phyloP scores from a whole-genome alignment of 1,284 basidiomycete genomes.

The Fomitopsis betulina region DNA sequence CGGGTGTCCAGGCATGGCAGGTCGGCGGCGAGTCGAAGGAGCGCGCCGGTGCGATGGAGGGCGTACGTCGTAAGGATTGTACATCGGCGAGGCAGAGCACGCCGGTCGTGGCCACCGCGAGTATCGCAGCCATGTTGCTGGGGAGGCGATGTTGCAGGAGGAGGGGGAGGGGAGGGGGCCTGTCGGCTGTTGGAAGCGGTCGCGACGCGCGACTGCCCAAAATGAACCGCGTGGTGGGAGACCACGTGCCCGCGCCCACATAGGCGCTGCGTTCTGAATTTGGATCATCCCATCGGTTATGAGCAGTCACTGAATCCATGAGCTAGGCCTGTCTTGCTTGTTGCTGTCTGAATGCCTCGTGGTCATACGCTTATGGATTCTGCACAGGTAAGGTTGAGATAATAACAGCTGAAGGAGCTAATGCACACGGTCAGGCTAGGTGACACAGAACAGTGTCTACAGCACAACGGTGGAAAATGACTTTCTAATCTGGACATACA shows the following conservation, averaged over 20 bases:
- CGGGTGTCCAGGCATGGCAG: slow-evolving; percentile 48
- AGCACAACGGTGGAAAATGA: too few species aligned
- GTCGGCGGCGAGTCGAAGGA: slow-evolving; percentile 36
- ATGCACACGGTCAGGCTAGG: too few species aligned
- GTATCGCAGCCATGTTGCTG: slow-evolving; percentile 12
- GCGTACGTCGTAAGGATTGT: slow-evolving; percentile 37
- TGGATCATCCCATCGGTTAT: too few species aligned
- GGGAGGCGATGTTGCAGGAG: not conserved
- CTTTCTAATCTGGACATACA: too few species aligned
- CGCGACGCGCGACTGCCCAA: not conserved
- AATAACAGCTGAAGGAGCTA: too few species aligned
- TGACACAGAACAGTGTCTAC: too few species aligned
- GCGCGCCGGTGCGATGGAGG: slow-evolving; percentile 32
- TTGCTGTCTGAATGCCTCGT: too few species aligned
- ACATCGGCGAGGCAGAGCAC: slow-evolving; percentile 38
- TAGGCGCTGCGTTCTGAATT: too few species aligned
- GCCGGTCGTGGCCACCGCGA: slow-evolving; percentile 19
- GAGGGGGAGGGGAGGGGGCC: not conserved
- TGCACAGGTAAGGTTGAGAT: too few species aligned
- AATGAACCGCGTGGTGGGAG: slow-evolving; percentile 4
- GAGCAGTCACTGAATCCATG: too few species aligned
- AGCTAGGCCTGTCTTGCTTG: too few species aligned
- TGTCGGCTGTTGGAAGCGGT: not conserved
- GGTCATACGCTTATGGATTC: too few species aligned
- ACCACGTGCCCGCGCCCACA: slow-evolving; percentile 13